Percentiles rank a stretch among this genome's conserved stretches.
These are phyloP conservation scores for Paecilomyces dactylethromorphus DNA, from an alignment of 2,329 filamentous ascomycete genomes.

Conservation along the genomic window DNA sequence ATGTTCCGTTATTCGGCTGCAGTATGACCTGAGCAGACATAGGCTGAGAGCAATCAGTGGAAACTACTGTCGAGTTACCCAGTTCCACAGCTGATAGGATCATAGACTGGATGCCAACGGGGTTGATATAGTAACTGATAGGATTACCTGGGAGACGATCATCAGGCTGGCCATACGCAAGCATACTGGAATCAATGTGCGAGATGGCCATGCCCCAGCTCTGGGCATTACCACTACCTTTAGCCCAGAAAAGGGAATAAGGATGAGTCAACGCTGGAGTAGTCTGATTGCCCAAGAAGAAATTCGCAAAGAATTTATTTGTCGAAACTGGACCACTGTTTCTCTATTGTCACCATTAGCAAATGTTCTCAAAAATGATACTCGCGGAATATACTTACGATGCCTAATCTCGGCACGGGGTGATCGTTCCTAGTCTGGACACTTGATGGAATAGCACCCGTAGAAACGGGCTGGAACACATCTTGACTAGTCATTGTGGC, in stretches of 20 bases:
- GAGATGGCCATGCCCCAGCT: constrained; percentile 75
- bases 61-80: constrained; percentile 50
- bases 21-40: constrained; percentile 65
- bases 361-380: background rate
- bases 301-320: constrained; percentile 66
- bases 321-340: constrained; percentile 34
- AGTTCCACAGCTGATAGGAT: constrained; percentile 75
- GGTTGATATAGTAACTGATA: constrained; percentile 69
- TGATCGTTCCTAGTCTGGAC: constrained; percentile 35
- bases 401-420: constrained; percentile 32
- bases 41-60: constrained; percentile 45
- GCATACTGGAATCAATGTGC: constrained; percentile 62
- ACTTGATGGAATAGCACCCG: constrained; percentile 29
- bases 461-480: constrained; percentile 36
- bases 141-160: constrained; percentile 50
- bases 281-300: constrained; percentile 68
- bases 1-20: constrained; percentile 44
- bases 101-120: constrained; percentile 73
- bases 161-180: constrained; percentile 57
- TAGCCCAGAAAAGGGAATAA: constrained; percentile 63
- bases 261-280: constrained; percentile 68
- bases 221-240: constrained; percentile 53
- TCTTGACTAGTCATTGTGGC: constrained; percentile 30
- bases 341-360: constrained; percentile 19
- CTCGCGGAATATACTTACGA: constrained; percentile 23